Evolutionary conservation across 2,329 filamentous ascomycete genomes (phyloP), one percentile per base, ranked within the genome.

Genomic region (Phoma sp.): DNA sequence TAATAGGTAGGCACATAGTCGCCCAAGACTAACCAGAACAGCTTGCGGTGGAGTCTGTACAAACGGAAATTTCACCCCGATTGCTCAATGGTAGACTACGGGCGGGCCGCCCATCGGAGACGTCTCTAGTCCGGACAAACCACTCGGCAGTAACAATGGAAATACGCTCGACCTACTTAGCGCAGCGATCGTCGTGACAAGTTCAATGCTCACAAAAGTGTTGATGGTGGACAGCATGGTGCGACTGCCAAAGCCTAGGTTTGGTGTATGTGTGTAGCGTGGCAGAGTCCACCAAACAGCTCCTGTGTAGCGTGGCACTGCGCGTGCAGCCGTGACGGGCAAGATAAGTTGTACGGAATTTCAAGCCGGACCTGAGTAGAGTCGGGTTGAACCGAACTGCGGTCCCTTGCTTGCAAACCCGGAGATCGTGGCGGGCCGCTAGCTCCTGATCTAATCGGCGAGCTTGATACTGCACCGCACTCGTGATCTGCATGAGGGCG

Each of bases 381-480:
- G 29, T 49, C 45, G 52, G 49, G 8, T 23, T 41, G 42, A 22
- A 33, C 42, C 50, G 50, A 49, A n/a, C 32, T n/a, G 33, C 14
- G 47, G 29, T 44, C 29, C 29, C 24, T 37, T 33, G 22, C 24
- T 40, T 35, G 41, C 18, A 18, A 35, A 32, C 27, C 27, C 27
- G 46, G 36, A 45, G 58, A 62, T 59, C 51, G 44, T 46, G 49
- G 56, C 47, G 47, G 45, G 46, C 52, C 52, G 52, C 46, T 27
- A 29, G 30, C 4, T 10, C 13, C 13, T n/a, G 22, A 55, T n/a
- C 32, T 13, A 47, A 13, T 58, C 55, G 60, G 46, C 55, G 51
- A 60, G 36, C 9, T 25, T 9, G 30, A 42, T 41, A 36, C 52
- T 30, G 36, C 23, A 36, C 52, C 25, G 36, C 23, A 5, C 25